Percentiles rank a stretch among this genome's conserved stretches.
Evolutionary conservation across 352 stramenopile genomes (phyloP).

Genomic region (Aphanomyces invadans): DNA sequence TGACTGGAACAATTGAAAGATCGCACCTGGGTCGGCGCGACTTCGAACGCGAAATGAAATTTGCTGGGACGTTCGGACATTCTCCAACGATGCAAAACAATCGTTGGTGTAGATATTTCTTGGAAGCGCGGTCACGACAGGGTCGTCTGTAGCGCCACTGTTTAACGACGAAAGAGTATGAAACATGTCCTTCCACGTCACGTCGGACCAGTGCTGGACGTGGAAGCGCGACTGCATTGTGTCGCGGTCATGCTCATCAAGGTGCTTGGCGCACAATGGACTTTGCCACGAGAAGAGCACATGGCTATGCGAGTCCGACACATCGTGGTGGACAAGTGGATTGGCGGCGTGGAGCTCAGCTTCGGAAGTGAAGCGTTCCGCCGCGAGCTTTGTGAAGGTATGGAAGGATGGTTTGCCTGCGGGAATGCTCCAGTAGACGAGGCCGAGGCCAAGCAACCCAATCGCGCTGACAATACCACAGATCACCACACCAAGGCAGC

Average conservation of each 20-base stretch:
- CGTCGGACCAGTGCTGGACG: constrained; percentile 15
- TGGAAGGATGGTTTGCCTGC: background rate
- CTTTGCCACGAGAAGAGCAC: constrained; percentile 20
- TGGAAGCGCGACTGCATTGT: constrained; percentile 5
- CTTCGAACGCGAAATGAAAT: constrained; percentile 16
- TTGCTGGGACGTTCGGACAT: background rate
- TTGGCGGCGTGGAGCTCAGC: background rate
- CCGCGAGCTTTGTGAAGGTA: constrained; percentile 9
- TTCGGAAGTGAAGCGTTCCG: constrained; percentile 12
- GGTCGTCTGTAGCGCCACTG: background rate
- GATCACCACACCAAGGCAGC: constrained; percentile 19
- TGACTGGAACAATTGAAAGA: constrained; percentile 11
- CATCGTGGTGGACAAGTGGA: background rate
- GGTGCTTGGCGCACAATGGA: background rate
- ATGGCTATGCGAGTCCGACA: constrained; percentile 1
- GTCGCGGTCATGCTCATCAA: background rate
- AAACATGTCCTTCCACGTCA: too few relatives aligned
- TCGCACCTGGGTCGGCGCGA: constrained; percentile 3
- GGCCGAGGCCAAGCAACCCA: background rate
- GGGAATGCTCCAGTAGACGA: constrained; percentile 23
- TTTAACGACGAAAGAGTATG: too few relatives aligned
- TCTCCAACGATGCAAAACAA: constrained; percentile 22
- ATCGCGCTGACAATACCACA: constrained; percentile 1
- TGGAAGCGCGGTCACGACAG: background rate
- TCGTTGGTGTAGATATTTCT: constrained; percentile 23